Evolutionary conservation across 1,139 yeast species (phyloP), one percentile per base, ranked within the genome.

Genomic region (Suhomyces anneliseae): DNA sequence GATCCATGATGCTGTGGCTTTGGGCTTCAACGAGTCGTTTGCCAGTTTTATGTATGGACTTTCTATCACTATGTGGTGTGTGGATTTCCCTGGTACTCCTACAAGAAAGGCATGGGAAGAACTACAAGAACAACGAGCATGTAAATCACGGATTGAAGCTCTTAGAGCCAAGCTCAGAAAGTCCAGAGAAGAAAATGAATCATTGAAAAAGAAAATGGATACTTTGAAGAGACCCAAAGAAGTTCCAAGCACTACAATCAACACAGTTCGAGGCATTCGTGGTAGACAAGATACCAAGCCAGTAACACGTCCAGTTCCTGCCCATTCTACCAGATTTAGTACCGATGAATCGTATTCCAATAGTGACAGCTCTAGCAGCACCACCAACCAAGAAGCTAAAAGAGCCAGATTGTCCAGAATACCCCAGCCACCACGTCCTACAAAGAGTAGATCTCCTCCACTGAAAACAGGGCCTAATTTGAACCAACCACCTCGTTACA

Each of bases 41-140:
- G 81, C 86, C 9, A 72, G 85, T 38, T 76, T 83, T 40, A 62
- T 83, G 44, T 83, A 82, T 56, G 89, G 90, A 6, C 61, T 83
- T 45, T 74, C 79, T 54, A 78, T 82, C 56, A 82, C 84, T 46
- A 82, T 85, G 64, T 83, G 86, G 82, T 83, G 88, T 64, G 81
- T 81, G 31, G 83, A 80, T 56, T 81, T 82, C 53, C 77, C 76
- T 0, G 73, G 72, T 1, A 61, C 72, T 40, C 78, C 79, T 8
- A 64, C 71, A 6, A 60, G 60, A 44, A 63, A 60, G n/a, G 68
- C 65, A 29, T 70, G 71, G 69, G 72, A 72, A 38, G 59, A 63
- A 42, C 55, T 68, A 15, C 62, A 65, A 47, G 54, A 55, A 24
- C 59, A 62, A 14, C 62, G 64, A 44, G 65, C 62, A 35, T 46